Percentiles rank a stretch among this genome's conserved stretches.
These are phyloP conservation scores for Malus hybrid DNA, from an alignment of 331 rosid species.

Conservation along the genomic window DNA sequence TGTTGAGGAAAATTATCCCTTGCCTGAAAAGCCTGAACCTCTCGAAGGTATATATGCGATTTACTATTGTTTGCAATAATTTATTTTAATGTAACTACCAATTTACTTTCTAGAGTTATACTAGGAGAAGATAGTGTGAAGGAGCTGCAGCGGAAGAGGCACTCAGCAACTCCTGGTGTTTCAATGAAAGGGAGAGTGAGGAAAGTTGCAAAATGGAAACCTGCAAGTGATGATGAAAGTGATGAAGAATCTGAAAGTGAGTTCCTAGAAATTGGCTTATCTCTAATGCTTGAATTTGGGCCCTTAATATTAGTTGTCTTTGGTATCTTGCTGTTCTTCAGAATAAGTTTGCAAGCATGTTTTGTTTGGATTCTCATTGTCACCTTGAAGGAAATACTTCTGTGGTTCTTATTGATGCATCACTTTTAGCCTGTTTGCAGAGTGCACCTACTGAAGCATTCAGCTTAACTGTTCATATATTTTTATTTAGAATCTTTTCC, in stretches of 20 bases:
- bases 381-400: no score
- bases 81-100: constrained; percentile 4
- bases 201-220: constrained; percentile 77
- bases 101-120: constrained; percentile 13
- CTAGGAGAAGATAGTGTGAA: constrained; percentile 88
- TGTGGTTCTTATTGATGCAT: not conserved
- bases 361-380: not conserved
- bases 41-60: constrained; percentile 53
- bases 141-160: constrained; percentile 97
- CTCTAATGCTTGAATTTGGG: constrained; percentile 16
- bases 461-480: not conserved
- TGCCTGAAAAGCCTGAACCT: constrained; percentile 95
- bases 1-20: constrained; percentile 95
- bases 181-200: constrained; percentile 89
- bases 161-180: constrained; percentile 81
- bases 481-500: not conserved
- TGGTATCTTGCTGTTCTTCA: not conserved
- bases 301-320: constrained; percentile 1
- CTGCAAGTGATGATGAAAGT: constrained; percentile 41
- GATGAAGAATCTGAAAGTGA: constrained; percentile 80
- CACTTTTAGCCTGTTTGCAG: not conserved
- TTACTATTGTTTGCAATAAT: not conserved
- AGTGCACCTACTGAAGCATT: not conserved
- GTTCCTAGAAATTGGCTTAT: constrained; percentile 26
- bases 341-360: not conserved